Evolutionary conservation across 2,329 filamentous ascomycete genomes (phyloP).

Genomic region (Aspergillus persii): DNA sequence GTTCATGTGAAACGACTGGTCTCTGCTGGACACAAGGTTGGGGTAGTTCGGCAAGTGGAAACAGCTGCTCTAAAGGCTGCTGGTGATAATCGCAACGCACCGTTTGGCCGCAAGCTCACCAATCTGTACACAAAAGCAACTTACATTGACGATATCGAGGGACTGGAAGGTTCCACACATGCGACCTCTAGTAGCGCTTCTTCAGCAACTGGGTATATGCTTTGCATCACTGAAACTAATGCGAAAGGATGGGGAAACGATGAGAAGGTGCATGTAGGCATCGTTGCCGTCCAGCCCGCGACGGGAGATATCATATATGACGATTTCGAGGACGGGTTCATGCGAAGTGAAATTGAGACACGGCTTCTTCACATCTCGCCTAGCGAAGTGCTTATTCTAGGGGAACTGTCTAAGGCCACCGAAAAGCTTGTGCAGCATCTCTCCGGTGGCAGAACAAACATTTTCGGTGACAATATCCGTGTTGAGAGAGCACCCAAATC

Average conservation of each 20-base stretch:
- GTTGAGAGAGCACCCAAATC: conserved; percentile 74
- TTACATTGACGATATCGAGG: conserved; percentile 90
- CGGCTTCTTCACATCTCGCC: conserved; percentile 92
- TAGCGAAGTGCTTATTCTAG: conserved; percentile 91
- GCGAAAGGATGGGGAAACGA: conserved; percentile 80
- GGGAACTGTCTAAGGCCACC: conserved; percentile 82
- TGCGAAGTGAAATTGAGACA: conserved; percentile 95
- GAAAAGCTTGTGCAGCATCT: conserved; percentile 90
- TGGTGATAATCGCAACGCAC: conserved; percentile 88
- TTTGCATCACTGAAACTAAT: conserved; percentile 85
- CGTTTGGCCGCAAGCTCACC: conserved; percentile 88
- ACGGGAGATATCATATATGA: conserved; percentile 97
- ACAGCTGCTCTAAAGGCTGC: conserved; percentile 94
- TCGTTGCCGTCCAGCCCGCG: conserved; percentile 90
- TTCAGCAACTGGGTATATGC: conserved; percentile 74
- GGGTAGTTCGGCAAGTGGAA: conserved; percentile 89
- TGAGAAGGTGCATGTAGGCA: conserved; percentile 87
- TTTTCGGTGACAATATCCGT: conserved; percentile 86
- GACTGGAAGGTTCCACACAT: conserved; percentile 59
- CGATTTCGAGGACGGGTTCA: conserved; percentile 93
- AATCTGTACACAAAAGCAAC: conserved; percentile 98
- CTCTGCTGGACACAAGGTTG: conserved; percentile 90
- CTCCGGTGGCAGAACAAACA: conserved; percentile 82
- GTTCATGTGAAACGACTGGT: conserved; percentile 94
- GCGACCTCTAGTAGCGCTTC: conserved; percentile 57